Percentiles rank a stretch among this genome's conserved stretches.
Evolutionary conservation across 352 stramenopile species (phyloP).

Genomic region (Aphanomyces euteiches): DNA sequence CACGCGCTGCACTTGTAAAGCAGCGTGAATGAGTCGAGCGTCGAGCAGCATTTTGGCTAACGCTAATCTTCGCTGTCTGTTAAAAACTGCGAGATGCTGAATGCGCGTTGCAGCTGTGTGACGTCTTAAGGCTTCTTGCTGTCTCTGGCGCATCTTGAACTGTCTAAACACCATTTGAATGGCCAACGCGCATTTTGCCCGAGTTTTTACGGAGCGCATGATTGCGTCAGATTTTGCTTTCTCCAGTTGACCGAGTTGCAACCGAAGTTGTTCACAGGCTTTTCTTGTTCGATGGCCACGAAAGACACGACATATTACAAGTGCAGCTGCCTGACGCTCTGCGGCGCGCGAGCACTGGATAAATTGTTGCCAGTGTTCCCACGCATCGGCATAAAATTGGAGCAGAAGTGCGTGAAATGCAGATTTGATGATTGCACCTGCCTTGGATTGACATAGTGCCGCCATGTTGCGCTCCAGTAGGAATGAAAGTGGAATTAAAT

Average conservation of each 20-base stretch:
- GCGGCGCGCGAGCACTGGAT: not conserved
- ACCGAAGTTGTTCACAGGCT: slow-evolving; percentile 7
- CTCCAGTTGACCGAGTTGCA: not conserved
- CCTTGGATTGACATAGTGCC: slow-evolving; percentile 27
- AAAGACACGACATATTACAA: slow-evolving; percentile 10
- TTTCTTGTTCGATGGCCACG: slow-evolving; percentile 16
- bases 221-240: not conserved
- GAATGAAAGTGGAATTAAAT: slow-evolving; percentile 27
- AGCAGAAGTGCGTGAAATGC: slow-evolving; percentile 20
- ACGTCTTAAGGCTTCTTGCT: not conserved
- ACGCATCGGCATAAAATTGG: slow-evolving; percentile 27
- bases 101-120: slow-evolving; percentile 12
- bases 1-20: not conserved
- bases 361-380: slow-evolving; percentile 22
- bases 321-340: slow-evolving; percentile 17
- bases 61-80: not conserved
- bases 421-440: slow-evolving; percentile 22
- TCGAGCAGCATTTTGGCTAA: slow-evolving; percentile 26
- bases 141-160: not conserved
- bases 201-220: not conserved
- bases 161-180: slow-evolving; percentile 27
- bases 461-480: slow-evolving; percentile 19
- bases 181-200: not conserved
- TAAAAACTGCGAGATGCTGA: slow-evolving; percentile 12
- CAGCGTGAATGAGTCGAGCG: not conserved